Conservation (phyloP, 1,139 yeast genomes). For the Pichiaceae sp. region DNA sequence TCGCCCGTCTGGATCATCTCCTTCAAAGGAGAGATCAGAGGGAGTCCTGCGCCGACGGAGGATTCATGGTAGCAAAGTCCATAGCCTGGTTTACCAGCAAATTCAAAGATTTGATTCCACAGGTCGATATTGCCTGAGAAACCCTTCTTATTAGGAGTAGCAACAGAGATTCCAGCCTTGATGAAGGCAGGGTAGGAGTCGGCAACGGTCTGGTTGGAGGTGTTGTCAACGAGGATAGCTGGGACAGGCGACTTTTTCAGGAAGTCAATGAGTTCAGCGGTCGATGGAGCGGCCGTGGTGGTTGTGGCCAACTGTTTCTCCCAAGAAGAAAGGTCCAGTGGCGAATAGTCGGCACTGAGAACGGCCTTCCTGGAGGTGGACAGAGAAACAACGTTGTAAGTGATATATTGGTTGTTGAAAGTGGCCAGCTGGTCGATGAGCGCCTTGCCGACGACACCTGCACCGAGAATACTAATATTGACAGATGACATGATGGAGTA, state of each 20-base stretch:
- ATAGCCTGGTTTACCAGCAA: constrained; percentile 35
- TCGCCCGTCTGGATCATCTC: constrained; percentile 91
- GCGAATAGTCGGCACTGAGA: constrained; percentile 57
- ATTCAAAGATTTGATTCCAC: constrained; percentile 70
- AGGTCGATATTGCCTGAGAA: constrained; percentile 70
- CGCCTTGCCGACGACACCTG: constrained; percentile 94
- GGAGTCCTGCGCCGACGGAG: constrained; percentile 98
- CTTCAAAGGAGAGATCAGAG: constrained; percentile 79
- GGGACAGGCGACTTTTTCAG: constrained; percentile 65
- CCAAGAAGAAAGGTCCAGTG: constrained; percentile 61
- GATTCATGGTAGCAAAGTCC: constrained; percentile 94
- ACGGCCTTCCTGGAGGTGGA: constrained; percentile 70
- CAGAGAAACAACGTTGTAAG: constrained; percentile 70
- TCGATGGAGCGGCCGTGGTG: constrained; percentile 42
- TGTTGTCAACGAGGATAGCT: constrained; percentile 83
- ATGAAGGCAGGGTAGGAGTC: constrained; percentile 67
- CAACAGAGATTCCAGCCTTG: constrained; percentile 76
- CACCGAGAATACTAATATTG: constrained; percentile 76
- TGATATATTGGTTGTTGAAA: constrained; percentile 32
- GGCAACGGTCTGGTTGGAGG: constrained; percentile 76
- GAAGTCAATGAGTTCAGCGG: constrained; percentile 51
- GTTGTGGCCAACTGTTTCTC: constrained; percentile 33
- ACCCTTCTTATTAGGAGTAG: constrained; percentile 97
- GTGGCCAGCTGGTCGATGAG: constrained; percentile 64
- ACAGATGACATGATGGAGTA: constrained; percentile 33